A percentile compares a stretch with the other conserved stretches of the same genome.
These are phyloP conservation scores for Candida albicans DNA, from an alignment of 1,139 yeast genomes.

Conservation along the genomic window DNA sequence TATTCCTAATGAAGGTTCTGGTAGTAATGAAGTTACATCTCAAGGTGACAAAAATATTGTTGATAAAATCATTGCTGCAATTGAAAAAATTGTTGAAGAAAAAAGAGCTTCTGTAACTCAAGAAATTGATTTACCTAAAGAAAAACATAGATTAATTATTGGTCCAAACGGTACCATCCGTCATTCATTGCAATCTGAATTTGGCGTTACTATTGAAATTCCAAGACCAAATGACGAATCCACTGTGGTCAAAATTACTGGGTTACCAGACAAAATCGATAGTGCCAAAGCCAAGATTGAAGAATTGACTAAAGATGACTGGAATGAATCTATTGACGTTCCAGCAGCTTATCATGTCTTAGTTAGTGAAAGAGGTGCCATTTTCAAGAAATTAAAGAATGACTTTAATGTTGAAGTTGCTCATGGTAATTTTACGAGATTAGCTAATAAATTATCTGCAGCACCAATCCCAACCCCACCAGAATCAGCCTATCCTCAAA, in stretches of 20 bases:
- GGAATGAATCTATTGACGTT: constrained; percentile 49
- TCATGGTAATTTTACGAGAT: constrained; percentile 55
- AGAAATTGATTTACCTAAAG: constrained; percentile 63
- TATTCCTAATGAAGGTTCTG: constrained; percentile 73
- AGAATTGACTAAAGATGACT: constrained; percentile 55
- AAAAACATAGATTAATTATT: constrained; percentile 73
- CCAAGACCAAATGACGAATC: constrained; percentile 62
- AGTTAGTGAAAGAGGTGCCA: constrained; percentile 68
- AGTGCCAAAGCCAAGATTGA: constrained; percentile 52
- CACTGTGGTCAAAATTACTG: constrained; percentile 48
- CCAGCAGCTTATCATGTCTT: constrained; percentile 61
- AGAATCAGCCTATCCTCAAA: constrained; percentile 48
- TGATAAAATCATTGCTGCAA: constrained; percentile 61
- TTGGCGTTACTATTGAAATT: constrained; percentile 60
- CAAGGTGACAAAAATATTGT: constrained; percentile 80
- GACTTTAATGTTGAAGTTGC: constrained; percentile 62
- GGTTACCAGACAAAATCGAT: constrained; percentile 63
- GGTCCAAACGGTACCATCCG: constrained; percentile 83
- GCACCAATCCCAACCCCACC: constrained; percentile 48
- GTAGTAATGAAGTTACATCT: constrained; percentile 60
- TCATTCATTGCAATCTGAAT: constrained; percentile 71
- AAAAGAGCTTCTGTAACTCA: constrained; percentile 64
- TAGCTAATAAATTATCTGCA: constrained; percentile 51
- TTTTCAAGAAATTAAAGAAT: constrained; percentile 55
- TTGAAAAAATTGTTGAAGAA: constrained; percentile 63